phyloP scores from a whole-genome alignment of 768 basidiomycete genomes.

The Boletus reticuloceps region DNA sequence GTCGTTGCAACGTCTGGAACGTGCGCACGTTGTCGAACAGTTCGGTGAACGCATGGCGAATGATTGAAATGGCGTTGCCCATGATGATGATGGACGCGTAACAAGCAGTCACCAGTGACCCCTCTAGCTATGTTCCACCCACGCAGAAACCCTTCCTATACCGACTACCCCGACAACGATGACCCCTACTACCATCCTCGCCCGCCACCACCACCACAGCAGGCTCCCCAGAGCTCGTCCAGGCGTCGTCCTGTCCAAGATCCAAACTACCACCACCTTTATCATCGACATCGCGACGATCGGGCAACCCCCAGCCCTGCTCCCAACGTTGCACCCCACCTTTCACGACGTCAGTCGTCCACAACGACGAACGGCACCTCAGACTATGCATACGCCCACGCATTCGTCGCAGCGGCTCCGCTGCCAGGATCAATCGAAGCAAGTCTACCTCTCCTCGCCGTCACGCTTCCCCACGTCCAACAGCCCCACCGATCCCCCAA shows the following conservation, averaged over 20 bases:
- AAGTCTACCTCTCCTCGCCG: constrained; percentile 22
- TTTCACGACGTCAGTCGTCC: constrained; percentile 19
- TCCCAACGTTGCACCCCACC: constrained; percentile 14
- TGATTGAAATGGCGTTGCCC: constrained; percentile 28
- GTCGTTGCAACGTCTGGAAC: constrained; percentile 29
- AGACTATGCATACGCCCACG: constrained; percentile 17
- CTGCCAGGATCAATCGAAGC: constrained; percentile 12
- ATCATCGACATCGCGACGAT: constrained; percentile 23
- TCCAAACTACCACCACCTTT: constrained; percentile 1
- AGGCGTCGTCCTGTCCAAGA: constrained; percentile 21
- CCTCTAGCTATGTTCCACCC: neutral
- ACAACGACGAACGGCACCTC: constrained; percentile 15
- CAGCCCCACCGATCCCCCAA: constrained; percentile 15
- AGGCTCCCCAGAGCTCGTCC: constrained; percentile 3
- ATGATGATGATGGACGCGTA: neutral
- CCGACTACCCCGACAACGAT: constrained; percentile 15
- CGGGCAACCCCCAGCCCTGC: constrained; percentile 8
- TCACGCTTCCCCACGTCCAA: constrained; percentile 12
- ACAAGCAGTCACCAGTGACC: too few species aligned
- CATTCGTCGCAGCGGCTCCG: constrained; percentile 18
- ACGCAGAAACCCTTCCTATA: neutral
- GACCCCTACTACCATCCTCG: constrained; percentile 18
- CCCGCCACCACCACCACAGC: neutral
- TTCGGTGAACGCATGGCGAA: constrained; percentile 18
- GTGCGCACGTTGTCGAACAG: constrained; percentile 17